Evolutionary conservation across 495 filamentous ascomycete species (phyloP).

Genomic region (Tuber microsphaerosporum): DNA sequence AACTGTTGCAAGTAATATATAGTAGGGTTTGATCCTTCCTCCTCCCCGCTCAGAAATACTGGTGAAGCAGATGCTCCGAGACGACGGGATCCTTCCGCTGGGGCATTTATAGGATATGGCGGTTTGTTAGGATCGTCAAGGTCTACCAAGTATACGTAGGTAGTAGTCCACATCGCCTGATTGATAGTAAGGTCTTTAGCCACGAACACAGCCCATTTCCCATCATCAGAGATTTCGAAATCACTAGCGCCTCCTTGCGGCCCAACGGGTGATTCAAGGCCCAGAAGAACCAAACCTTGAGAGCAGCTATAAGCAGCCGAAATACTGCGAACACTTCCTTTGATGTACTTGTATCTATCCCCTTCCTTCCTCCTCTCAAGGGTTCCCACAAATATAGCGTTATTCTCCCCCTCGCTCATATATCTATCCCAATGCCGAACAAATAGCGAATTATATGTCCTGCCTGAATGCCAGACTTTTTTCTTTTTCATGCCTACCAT

Average conservation of each 20-base stretch:
- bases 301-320: constrained; percentile 29
- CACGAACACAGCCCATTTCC: constrained; percentile 61
- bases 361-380: constrained; percentile 46
- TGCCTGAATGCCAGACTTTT: constrained; percentile 51
- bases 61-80: constrained; percentile 70
- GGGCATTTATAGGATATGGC: constrained; percentile 44
- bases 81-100: constrained; percentile 46
- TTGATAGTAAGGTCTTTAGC: constrained; percentile 72
- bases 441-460: constrained; percentile 63
- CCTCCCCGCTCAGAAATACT: constrained; percentile 56
- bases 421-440: constrained; percentile 72
- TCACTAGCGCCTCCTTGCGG: constrained; percentile 52
- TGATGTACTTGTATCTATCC: not conserved
- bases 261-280: constrained; percentile 54
- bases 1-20: constrained; percentile 61
- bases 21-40: not conserved
- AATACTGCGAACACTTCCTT: constrained; percentile 22
- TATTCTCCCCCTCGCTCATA: constrained; percentile 54
- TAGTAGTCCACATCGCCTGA: constrained; percentile 73
- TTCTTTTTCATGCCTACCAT: constrained; percentile 56
- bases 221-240: constrained; percentile 51
- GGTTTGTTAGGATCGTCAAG: constrained; percentile 41
- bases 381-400: constrained; percentile 62
- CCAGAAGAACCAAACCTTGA: not conserved
- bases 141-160: constrained; percentile 62